Base-by-base conservation (phyloP, 371 early-diverging fungal species). In the Zancudomyces culisetae region DNA sequence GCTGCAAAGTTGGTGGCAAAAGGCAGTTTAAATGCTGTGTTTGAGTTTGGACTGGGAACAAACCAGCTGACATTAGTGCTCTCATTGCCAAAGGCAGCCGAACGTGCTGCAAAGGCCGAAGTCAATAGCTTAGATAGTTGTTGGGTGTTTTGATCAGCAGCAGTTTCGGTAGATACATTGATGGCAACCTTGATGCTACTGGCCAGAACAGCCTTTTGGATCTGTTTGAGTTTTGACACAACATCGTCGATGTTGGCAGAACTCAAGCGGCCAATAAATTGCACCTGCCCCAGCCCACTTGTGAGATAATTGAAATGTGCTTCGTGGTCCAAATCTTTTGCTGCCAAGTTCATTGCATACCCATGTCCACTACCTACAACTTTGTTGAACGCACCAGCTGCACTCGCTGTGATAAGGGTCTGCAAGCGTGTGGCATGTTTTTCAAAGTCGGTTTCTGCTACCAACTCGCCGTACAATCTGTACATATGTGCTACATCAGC, bases 1-100 rank as follows among this genome's bases (percentile, higher is more conserved):
- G 83, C 82, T 3, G 85, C 77, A 57, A 80, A 93, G 66, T 91
- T 91, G 51, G 90, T 81, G 21, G 81, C 77, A 58, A 87, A 86
- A 1, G 90, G 89, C 46, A 88, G 61, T 2, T 82, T 77, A 21
- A 56, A 61, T 20, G 45, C 20, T 24, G 49, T 29, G 2, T 26
- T 27, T 0, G 54, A 51, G 3, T 35, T 45, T 23, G 48, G 18
- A 10, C 10, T n/a, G 15, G 27, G 18, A 15, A 20, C 13, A 3
- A 41, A 30, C 8, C 19, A 21, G 10, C 18, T 19, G 35, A 8
- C 18, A 41, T 41, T n/a, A 41, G 41, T 41, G 41, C 41, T 41
- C 18, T 18, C n/a, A n/a, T n/a, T n/a, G n/a, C n/a, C n/a, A n/a
- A n/a, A n/a, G 6, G 35, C 35, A 15, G 35, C 10, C 6, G 35